Evolutionary conservation across 1,284 basidiomycete species (phyloP), one percentile per base, ranked within the genome.

Genomic region (Fomes fomentarius): DNA sequence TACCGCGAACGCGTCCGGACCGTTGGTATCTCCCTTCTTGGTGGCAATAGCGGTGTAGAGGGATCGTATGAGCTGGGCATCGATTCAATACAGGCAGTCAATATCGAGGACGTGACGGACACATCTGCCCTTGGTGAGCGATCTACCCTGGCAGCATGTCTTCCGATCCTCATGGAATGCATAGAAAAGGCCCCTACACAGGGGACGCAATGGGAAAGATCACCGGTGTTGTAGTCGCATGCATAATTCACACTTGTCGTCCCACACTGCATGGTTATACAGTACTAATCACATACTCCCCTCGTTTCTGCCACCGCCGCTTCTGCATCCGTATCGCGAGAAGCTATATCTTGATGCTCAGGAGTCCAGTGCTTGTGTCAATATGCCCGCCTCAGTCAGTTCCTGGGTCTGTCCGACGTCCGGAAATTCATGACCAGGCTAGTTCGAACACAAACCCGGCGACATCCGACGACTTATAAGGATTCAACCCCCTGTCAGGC

Each of bases 21-120:
- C 14, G 76, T 96, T 14, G 94, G 94, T 3, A 87, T 96, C 30
- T 93, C 91, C 1, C 72, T 94, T 14, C 74, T 94, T 7, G 92
- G 92, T 15, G 91, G 89, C 3, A 90, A 90, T 51, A 87, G 85
- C 49, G 81, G 84, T 11, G 75, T 84, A 3, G 77, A 82, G 37
- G 90, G 90, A 0, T 71, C 73, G n/a, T 93, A 89, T 63, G 91
- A 93, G 59, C 77, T 93, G 0, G 87, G 86, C 1, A 78, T 93
- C 47, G n/a, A 92, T 60, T 84, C 81, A 2, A 86, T 93, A 56
- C 77, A 81, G 45, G 80, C 82, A 7, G 78, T 83, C 22, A 83
- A 84, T 51, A 74, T 82, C 47, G 79, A 80, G 55, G 81, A 84
- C 52, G 71, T 80, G 22, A 71, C 75, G 1, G 67, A 69, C 33